A percentile compares a stretch with the other conserved stretches of the same genome.
phyloP scores from a whole-genome alignment of 1,284 basidiomycete genomes.

The Volvariella surrecta region DNA sequence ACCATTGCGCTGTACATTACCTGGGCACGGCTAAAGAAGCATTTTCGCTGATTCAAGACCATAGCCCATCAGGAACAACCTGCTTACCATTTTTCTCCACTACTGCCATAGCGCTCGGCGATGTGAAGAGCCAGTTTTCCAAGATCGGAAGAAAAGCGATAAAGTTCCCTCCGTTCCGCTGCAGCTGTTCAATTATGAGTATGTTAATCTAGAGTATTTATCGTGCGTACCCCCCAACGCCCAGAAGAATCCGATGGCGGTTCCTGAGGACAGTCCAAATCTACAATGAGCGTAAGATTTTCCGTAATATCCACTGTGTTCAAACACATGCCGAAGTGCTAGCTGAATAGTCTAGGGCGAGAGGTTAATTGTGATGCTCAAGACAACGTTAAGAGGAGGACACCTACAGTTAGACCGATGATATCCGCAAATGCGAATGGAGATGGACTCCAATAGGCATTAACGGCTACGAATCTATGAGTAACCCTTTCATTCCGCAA shows the following conservation, averaged over 20 bases:
- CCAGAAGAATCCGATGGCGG: constrained; percentile 64
- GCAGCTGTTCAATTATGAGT: constrained; percentile 28
- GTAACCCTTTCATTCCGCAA: background rate
- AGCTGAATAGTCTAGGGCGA: constrained; percentile 47
- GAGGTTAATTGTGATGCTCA: constrained; percentile 3
- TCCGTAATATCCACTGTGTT: background rate
- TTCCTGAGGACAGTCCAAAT: constrained; percentile 57
- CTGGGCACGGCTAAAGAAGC: constrained; percentile 40
- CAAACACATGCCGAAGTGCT: constrained; percentile 40
- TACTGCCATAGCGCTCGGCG: constrained; percentile 53
- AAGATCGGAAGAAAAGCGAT: constrained; percentile 57
- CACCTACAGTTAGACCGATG: constrained; percentile 54
- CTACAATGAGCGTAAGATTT: no score
- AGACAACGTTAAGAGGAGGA: background rate
- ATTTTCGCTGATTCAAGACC: constrained; percentile 5
- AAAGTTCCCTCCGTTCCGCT: constrained; percentile 50
- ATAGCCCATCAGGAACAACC: background rate
- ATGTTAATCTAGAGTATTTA: background rate
- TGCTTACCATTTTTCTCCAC: constrained; percentile 57
- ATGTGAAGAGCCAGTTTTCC: constrained; percentile 58
- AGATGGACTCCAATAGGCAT: constrained; percentile 59
- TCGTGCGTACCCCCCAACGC: constrained; percentile 44
- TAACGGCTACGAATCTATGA: constrained; percentile 34
- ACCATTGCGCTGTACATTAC: constrained; percentile 54
- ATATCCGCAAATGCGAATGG: constrained; percentile 49